A percentile compares a stretch with the other conserved stretches of the same genome.
Evolutionary conservation across 1,284 basidiomycete species (phyloP).

Genomic region (Naganishia liquefaciens): DNA sequence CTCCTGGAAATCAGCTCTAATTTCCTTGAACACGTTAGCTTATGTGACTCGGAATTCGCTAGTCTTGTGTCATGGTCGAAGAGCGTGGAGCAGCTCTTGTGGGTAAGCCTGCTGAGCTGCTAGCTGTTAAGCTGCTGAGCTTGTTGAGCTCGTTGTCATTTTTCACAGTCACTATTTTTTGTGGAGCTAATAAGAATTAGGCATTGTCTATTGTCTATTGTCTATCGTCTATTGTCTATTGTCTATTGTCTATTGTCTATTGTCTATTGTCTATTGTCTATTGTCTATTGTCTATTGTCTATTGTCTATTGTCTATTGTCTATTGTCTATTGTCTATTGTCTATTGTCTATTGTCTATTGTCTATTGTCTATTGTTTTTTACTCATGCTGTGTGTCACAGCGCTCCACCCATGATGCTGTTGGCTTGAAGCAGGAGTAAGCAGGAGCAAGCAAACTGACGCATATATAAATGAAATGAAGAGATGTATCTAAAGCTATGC

Average conservation of each 20-base stretch:
- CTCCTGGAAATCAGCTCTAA: too few species aligned
- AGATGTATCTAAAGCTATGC: too few species aligned
- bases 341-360: slow-evolving; percentile 15
- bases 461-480: neutral
- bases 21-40: too few species aligned
- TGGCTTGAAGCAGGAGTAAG: neutral
- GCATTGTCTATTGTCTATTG: slow-evolving; percentile 8
- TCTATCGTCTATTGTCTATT: neutral
- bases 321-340: slow-evolving; percentile 14
- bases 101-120: neutral
- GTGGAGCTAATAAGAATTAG: too few species aligned
- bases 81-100: too few species aligned
- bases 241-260: slow-evolving; percentile 2
- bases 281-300: slow-evolving; percentile 2
- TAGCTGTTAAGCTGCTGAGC: neutral
- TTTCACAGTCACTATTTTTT: too few species aligned
- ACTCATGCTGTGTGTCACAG: neutral
- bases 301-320: neutral
- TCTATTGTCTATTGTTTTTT: slow-evolving; percentile 10
- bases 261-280: neutral
- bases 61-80: too few species aligned
- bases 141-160: too few species aligned
- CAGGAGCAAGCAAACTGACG: neutral
- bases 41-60: too few species aligned
- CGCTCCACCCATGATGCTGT: neutral